These are phyloP conservation scores for Diospyros kaki DNA, from an alignment of 148 eudicot species.

Conservation along the genomic window DNA sequence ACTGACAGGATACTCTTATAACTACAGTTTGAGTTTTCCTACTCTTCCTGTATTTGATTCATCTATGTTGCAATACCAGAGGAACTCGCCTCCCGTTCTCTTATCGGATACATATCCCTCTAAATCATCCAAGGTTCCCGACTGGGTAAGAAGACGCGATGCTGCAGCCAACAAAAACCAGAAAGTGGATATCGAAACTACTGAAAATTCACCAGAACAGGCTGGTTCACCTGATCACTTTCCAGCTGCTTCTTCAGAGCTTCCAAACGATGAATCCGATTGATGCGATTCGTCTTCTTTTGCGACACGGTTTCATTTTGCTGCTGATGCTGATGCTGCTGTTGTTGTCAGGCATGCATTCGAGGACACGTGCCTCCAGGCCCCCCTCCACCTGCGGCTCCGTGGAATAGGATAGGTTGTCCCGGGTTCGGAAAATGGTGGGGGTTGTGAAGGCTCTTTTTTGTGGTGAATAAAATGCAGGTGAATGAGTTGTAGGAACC, in stretches of 20 bases:
- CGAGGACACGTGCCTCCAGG: conserved; percentile 8
- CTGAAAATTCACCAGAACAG: conserved; percentile 17
- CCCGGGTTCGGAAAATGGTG: not conserved
- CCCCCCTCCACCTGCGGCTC: conserved; percentile 16
- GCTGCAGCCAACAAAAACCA: conserved; percentile 12
- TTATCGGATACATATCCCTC: conserved; percentile 20
- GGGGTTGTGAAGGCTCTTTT: conserved; percentile 10
- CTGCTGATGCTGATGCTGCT: not conserved
- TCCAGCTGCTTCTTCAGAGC: conserved; percentile 12
- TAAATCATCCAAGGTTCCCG: conserved; percentile 17
- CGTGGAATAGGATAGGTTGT: conserved; percentile 4
- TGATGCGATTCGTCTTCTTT: conserved; percentile 2
- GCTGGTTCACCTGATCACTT: conserved; percentile 18
- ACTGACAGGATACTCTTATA: conserved; percentile 29
- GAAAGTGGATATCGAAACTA: not conserved
- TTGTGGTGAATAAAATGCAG: conserved; percentile 25
- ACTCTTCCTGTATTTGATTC: conserved; percentile 22
- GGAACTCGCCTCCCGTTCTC: conserved; percentile 16
- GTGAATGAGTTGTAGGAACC: conserved; percentile 10
- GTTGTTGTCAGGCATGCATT: not conserved
- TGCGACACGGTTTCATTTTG: not conserved
- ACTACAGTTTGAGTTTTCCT: conserved; percentile 32
- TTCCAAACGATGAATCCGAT: conserved; percentile 21
- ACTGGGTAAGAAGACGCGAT: conserved; percentile 16
- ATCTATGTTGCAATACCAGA: conserved; percentile 26